Conservation (phyloP, 192 early-diverging fungal species). For the Diversispora epigaea region DNA sequence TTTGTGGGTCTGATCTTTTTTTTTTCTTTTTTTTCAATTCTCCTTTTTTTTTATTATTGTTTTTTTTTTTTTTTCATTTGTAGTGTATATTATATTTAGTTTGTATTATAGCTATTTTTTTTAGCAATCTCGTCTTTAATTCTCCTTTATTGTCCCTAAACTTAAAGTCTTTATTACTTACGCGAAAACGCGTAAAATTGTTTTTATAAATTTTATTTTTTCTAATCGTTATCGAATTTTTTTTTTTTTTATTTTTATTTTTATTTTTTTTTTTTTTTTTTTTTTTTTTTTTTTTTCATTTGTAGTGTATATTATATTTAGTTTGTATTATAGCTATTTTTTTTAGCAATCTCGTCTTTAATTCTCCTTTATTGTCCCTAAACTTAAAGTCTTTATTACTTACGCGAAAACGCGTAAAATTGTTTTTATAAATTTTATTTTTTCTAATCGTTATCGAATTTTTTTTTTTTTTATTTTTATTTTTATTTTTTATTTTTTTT, state of each 20-base stretch:
- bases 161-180: too few species aligned
- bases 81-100: neutral
- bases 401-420: too few species aligned
- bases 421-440: neutral
- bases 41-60: neutral
- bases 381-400: too few species aligned
- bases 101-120: neutral
- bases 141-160: too few species aligned
- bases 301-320: neutral
- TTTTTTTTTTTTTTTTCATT: neutral
- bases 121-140: neutral
- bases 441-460: neutral
- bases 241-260: neutral
- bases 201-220: neutral
- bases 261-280: neutral
- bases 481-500: neutral
- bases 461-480: neutral
- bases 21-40: neutral
- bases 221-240: neutral
- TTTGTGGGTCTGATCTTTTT: neutral
- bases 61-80: neutral
- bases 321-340: neutral
- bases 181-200: too few species aligned
- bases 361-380: too few species aligned
- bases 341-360: neutral